Percentiles rank a stretch among this genome's conserved stretches.
Evolutionary conservation across 805 yeast species (phyloP).

Genomic region (Metschnikowia lunata): DNA sequence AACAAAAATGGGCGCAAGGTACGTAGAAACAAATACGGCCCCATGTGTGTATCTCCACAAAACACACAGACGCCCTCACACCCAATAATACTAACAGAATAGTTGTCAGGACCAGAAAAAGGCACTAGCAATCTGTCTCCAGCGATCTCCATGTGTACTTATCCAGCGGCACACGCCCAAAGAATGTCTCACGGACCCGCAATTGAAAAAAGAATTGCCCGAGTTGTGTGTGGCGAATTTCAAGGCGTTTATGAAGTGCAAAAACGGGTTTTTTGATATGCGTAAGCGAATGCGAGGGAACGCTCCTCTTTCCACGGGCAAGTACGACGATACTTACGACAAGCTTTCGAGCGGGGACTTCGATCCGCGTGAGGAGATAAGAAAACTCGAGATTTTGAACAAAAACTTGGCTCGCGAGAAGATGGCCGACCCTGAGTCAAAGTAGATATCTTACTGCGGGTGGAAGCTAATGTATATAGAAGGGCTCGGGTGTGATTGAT

Average conservation of each 20-base stretch:
- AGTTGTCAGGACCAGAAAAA: slow-evolving; percentile 93
- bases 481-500: too few relatives aligned
- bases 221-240: slow-evolving; percentile 83
- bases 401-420: slow-evolving; percentile 39
- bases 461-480: too few relatives aligned
- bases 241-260: slow-evolving; percentile 84
- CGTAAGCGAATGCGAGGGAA: slow-evolving; percentile 88
- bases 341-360: slow-evolving; percentile 77
- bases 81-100: slow-evolving; percentile 1
- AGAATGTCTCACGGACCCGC: slow-evolving; percentile 79
- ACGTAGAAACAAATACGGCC: not conserved
- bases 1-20: not conserved
- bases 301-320: slow-evolving; percentile 89
- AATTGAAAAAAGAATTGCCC: slow-evolving; percentile 71
- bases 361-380: slow-evolving; percentile 76
- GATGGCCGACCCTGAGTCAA: slow-evolving; percentile 18
- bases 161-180: slow-evolving; percentile 86
- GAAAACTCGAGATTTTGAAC: slow-evolving; percentile 60
- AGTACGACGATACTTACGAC: slow-evolving; percentile 82
- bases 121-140: slow-evolving; percentile 94
- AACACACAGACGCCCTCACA: not conserved
- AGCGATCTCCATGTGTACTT: slow-evolving; percentile 93
- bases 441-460: slow-evolving; percentile 21
- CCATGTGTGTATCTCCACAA: not conserved
- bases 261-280: slow-evolving; percentile 87